phyloP scores from a whole-genome alignment of 768 basidiomycete species.

The Chalciporus sphaerocephalus region DNA sequence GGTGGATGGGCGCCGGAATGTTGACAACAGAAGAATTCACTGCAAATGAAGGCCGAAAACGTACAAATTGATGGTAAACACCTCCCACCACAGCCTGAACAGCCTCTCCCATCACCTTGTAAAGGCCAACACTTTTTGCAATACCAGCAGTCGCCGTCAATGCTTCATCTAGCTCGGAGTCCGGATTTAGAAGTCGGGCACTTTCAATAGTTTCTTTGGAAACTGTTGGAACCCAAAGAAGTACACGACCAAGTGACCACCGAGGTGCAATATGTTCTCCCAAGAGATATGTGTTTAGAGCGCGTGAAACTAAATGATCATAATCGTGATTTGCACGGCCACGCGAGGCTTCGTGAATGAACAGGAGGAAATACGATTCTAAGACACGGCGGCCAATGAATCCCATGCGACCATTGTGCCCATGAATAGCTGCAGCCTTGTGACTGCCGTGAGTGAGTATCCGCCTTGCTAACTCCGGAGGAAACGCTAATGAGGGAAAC shows the following conservation, averaged over 20 bases:
- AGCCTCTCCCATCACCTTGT: constrained; percentile 73
- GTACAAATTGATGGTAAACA: constrained; percentile 75
- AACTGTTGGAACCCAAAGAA: constrained; percentile 70
- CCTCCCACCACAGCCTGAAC: constrained; percentile 76
- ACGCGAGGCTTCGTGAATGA: constrained; percentile 54
- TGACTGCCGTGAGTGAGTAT: constrained; percentile 79
- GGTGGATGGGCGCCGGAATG: constrained; percentile 10
- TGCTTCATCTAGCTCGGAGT: constrained; percentile 27
- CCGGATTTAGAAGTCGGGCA: constrained; percentile 12
- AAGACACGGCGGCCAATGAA: constrained; percentile 80
- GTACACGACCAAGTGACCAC: constrained; percentile 71
- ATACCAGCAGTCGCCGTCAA: constrained; percentile 33
- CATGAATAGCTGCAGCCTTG: constrained; percentile 52
- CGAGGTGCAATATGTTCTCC: constrained; percentile 69
- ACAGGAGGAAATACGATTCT: constrained; percentile 69
- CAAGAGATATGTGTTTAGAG: constrained; percentile 65
- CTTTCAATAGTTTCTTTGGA: constrained; percentile 32
- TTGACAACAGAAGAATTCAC: constrained; percentile 7
- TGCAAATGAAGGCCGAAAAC: constrained; percentile 33
- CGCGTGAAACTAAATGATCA: constrained; percentile 50
- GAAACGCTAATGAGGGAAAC: constrained; percentile 66
- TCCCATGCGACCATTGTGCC: constrained; percentile 67
- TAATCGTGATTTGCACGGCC: constrained; percentile 50
- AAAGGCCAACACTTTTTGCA: constrained; percentile 58
- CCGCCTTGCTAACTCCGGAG: constrained; percentile 63